Percentiles rank a stretch among this genome's conserved stretches.
Conservation (phyloP, 2,329 filamentous ascomycete species). For the Madurella fahalii region DNA sequence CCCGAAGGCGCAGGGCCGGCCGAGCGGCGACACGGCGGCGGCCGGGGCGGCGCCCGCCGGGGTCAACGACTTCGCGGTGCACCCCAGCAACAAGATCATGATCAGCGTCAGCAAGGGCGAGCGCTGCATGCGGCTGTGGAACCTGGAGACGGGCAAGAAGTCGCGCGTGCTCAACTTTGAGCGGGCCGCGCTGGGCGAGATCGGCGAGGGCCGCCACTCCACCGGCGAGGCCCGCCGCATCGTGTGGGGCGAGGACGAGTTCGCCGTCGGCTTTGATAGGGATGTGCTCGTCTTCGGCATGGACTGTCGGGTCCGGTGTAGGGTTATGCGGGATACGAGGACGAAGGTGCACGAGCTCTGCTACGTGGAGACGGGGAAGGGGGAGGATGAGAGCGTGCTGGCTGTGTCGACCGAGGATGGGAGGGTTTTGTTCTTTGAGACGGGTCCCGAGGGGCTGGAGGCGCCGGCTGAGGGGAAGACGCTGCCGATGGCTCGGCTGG, state of each 20-base stretch:
- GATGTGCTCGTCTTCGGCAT: conserved; percentile 82
- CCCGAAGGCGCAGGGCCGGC: conserved; percentile 73
- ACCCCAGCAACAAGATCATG: conserved; percentile 96
- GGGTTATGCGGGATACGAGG: conserved; percentile 60
- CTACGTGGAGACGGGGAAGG: conserved; percentile 58
- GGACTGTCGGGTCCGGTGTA: conserved; percentile 77
- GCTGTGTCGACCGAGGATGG: conserved; percentile 89
- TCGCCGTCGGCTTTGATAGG: conserved; percentile 83
- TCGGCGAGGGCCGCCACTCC: conserved; percentile 71
- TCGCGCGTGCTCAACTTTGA: conserved; percentile 87
- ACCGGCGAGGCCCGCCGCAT: conserved; percentile 81
- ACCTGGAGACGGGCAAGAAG: conserved; percentile 93
- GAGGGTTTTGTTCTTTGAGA: conserved; percentile 77
- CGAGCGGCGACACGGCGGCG: conserved; percentile 84
- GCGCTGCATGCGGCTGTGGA: conserved; percentile 90
- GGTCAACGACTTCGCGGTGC: conserved; percentile 90
- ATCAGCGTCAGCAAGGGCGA: conserved; percentile 88
- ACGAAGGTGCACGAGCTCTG: conserved; percentile 81
- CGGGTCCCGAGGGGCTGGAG: conserved; percentile 40
- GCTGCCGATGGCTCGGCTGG: conserved; percentile 57
- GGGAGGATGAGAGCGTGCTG: conserved; percentile 51
- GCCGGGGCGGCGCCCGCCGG: conserved; percentile 78
- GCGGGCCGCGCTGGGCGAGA: conserved; percentile 64
- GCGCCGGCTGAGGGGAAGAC: conserved; percentile 19
- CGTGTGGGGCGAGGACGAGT: conserved; percentile 79